Evolutionary conservation across 345 rosid genomes (phyloP).

Genomic region (Excoecaria agallocha): DNA sequence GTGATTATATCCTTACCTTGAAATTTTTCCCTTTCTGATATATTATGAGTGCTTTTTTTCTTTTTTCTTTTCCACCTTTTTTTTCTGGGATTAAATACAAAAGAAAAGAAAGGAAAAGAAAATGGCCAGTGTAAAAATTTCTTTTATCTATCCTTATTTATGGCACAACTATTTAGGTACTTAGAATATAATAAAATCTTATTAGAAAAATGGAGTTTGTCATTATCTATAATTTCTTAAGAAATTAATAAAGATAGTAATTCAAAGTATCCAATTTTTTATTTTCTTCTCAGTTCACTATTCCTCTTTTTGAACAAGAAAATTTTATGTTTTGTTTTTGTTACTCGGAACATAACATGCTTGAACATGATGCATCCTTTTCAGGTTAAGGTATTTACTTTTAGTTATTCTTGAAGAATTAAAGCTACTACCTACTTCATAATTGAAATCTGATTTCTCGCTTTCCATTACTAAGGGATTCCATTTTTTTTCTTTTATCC

Average conservation of each 20-base stretch:
- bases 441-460: not conserved
- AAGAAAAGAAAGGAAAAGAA: not conserved
- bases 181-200: too few relatives aligned
- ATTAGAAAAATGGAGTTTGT: too few relatives aligned
- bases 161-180: too few relatives aligned
- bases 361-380: not conserved
- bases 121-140: not conserved
- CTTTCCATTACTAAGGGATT: not conserved
- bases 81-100: not conserved
- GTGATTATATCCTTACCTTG: not conserved
- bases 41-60: not conserved
- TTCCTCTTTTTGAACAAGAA: too few relatives aligned
- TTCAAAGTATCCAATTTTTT: too few relatives aligned
- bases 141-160: too few relatives aligned
- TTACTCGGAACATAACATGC: too few relatives aligned
- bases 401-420: conserved; percentile 1
- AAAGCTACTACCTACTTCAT: not conserved
- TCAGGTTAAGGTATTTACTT: not conserved
- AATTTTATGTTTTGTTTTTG: too few relatives aligned
- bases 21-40: not conserved
- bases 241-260: too few relatives aligned
- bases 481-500: not conserved
- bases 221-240: too few relatives aligned
- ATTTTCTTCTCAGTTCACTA: too few relatives aligned
- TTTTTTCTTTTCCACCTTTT: not conserved